Evolutionary conservation across 2,329 filamentous ascomycete species (phyloP), one percentile per base, ranked within the genome.

Genomic region (Teratosphaeria nubilosa): DNA sequence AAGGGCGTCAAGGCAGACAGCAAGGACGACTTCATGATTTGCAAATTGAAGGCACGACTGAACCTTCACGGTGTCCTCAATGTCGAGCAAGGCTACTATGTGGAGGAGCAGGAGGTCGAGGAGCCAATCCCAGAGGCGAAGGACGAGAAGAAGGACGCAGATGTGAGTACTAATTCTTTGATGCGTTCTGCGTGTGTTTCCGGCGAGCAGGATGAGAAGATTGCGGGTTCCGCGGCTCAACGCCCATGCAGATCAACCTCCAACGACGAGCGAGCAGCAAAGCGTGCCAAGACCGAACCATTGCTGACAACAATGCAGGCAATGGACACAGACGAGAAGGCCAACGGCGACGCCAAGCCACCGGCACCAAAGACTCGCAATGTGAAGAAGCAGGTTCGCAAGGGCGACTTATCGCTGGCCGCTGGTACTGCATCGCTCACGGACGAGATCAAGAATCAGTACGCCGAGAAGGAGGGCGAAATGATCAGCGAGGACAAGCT

Each of bases 401-500:
- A 96, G 82, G 94, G 94, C 65, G 92, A 97, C 66, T 82, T 99
- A 58, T 90, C 91, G 62, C 87, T 99, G 65, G 85, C 88, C 59
- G 82, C 88, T 61, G 91, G 86, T 64, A 96, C 91, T 53, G 83
- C 87, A 54, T 87, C 90, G 41, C 81, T 96, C 58, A 91, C 96
- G 62, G 74, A 83, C 54, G 67, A 80, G 16, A 72, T 78, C 71
- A 92, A 88, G 80, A 78, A 85, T 61, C 70, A 79, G n/a, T 79
- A 86, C 64, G 76, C 81, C 55, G 94, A 99, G 82, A 86, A 86
- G 74, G 94, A 99, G 78, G 82, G 86, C 65, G 74, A 85, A 68
- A 97, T 99, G 94, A 85, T 91, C 67, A 92, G 95, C 85, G 91
- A 96, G 76, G 94, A 99, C 79, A 99, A 97, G 83, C 86, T 97